A percentile compares a stretch with the other conserved stretches of the same genome.
Conservation (phyloP, 2,329 filamentous ascomycete species). For the Phaeosphaeriaceae sp. region DNA sequence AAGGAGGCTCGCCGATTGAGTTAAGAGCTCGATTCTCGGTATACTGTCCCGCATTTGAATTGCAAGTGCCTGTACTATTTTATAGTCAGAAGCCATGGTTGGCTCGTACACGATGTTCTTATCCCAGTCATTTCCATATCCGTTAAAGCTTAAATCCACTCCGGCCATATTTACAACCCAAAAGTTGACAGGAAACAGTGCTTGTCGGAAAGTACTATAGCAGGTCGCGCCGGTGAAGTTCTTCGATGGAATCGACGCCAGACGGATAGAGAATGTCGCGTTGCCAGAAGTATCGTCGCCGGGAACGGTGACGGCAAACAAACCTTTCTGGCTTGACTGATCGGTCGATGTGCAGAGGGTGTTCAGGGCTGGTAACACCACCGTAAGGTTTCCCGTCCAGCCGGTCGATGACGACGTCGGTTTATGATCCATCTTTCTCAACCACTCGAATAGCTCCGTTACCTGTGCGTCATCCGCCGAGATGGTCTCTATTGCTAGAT, state of each 20-base stretch:
- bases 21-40: neutral
- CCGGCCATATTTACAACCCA: conserved; percentile 4
- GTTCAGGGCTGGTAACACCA: conserved; percentile 2
- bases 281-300: too few relatives aligned
- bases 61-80: neutral
- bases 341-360: neutral
- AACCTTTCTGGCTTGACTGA: too few relatives aligned
- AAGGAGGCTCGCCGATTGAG: neutral
- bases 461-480: conserved; percentile 2
- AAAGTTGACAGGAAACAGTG: conserved; percentile 1
- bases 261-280: neutral
- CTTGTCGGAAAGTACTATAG: conserved; percentile 4
- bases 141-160: neutral
- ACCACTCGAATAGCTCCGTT: conserved; percentile 3
- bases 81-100: neutral
- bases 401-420: conserved; percentile 1
- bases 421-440: neutral
- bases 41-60: neutral
- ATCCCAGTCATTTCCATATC: neutral
- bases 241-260: neutral
- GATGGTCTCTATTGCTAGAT: conserved; percentile 3
- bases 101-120: neutral
- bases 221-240: conserved; percentile 2
- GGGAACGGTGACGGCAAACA: too few relatives aligned
- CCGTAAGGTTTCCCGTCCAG: conserved; percentile 6